A percentile compares a stretch with the other conserved stretches of the same genome.
phyloP scores from a whole-genome alignment of 2,329 filamentous ascomycete species.

The Calonectria ilicicola region DNA sequence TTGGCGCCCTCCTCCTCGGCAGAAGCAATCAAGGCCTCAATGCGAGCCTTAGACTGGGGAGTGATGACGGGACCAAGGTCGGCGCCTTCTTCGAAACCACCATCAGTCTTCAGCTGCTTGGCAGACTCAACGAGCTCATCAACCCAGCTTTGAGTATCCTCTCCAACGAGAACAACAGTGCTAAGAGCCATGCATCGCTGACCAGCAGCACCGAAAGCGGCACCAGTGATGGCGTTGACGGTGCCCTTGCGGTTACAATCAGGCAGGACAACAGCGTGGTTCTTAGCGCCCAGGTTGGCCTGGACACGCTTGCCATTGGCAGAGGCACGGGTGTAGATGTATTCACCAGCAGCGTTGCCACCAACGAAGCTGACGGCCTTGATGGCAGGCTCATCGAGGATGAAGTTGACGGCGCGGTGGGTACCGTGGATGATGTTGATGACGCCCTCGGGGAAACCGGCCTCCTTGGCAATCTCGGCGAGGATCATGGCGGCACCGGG shows the following conservation, averaged over 20 bases:
- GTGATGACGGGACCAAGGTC: constrained; percentile 36
- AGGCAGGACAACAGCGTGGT: constrained; percentile 74
- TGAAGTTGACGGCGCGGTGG: constrained; percentile 75
- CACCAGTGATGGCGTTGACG: constrained; percentile 74
- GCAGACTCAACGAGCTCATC: constrained; percentile 72
- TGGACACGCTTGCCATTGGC: constrained; percentile 77
- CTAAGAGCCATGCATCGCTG: constrained; percentile 78
- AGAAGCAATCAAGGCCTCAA: constrained; percentile 29
- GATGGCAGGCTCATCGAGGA: constrained; percentile 75
- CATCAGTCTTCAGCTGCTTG: constrained; percentile 57
- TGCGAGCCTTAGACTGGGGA: constrained; percentile 26
- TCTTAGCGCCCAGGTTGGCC: constrained; percentile 77
- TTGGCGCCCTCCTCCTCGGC: constrained; percentile 31
- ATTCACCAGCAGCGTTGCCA: constrained; percentile 75
- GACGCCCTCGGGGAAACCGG: constrained; percentile 80
- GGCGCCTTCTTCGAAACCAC: constrained; percentile 32
- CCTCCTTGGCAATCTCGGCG: constrained; percentile 78
- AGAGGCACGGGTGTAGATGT: constrained; percentile 73
- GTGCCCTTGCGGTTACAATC: constrained; percentile 78
- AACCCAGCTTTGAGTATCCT: constrained; percentile 72
- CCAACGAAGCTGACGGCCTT: constrained; percentile 78
- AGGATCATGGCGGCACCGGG: constrained; percentile 84
- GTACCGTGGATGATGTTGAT: constrained; percentile 75
- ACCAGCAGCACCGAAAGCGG: constrained; percentile 75
- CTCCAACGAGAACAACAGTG: constrained; percentile 72